Base-by-base conservation (phyloP, 345 rosid genomes). In the Isatis tinctoria region DNA sequence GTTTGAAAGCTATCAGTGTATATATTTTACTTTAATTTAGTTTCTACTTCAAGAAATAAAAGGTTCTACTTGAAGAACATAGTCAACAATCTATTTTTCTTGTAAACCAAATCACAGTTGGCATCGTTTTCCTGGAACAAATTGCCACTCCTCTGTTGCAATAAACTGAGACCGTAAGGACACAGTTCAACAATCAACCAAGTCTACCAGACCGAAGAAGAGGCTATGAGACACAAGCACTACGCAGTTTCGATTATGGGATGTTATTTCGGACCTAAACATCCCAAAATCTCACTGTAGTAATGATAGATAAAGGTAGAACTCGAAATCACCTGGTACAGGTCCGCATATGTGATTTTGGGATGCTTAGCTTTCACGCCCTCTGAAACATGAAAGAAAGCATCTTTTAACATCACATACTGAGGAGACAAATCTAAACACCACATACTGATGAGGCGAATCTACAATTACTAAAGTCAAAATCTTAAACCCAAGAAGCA, bases 291-390 rank as follows among this genome's bases (percentile, higher is more conserved):
- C 24, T 22, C n/a, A 58, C 6, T 18, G 61, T 22, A 24, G 45
- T 36, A 12, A 60, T n/a, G 9, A 73, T 5, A 56, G 30, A 1
- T 14, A 5, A 58, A 9, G 11, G 6, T 3, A 11, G 17, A 48
- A 27, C 16, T 69, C 13, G 12, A 18, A 65, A 68, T 79, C 59
- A 79, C 82, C 82, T 79, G 82, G 24, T 41, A 79, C 1, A 79
- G 30, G 62, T 94, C 97, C 3, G 97, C 97, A 52, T 91, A 88
- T 0, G 97, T 83, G 68, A 94, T 84, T 77, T 86, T 94, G 0
- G 89, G 93, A 81, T 87, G 83, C 62, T 88, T 90, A 67, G 85
- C 83, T 81, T 90, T 94, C 83, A 94, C 90, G 26, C 79, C 86
- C 81, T 91, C 98, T 94, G 85, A 22, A 78, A 65, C 53, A 69